Evolutionary conservation across 78 protist genomes (phyloP).

Genomic region (Cavenderia fasciculata): DNA sequence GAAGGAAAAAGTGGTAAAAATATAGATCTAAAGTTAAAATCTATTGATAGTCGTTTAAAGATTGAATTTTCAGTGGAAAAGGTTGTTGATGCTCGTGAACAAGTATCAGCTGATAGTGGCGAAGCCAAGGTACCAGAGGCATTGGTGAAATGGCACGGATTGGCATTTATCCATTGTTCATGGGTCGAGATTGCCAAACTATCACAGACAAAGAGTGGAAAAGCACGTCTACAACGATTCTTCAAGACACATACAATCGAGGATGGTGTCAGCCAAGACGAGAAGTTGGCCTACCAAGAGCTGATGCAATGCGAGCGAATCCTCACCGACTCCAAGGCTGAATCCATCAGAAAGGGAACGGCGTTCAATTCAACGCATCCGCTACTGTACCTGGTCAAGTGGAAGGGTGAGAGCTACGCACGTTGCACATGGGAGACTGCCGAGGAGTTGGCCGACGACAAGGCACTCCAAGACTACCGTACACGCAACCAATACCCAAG

Average conservation of each 20-base stretch:
- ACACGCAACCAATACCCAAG: conserved; percentile 31
- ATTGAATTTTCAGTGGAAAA: conserved; percentile 45
- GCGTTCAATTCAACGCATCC: no score
- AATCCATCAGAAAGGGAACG: not conserved
- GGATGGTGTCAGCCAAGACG: not conserved
- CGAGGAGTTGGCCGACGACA: conserved; percentile 47
- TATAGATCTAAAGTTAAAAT: conserved; percentile 3
- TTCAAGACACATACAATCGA: not conserved
- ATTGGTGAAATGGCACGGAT: conserved; percentile 69
- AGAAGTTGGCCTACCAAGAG: not conserved
- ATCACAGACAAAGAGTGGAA: conserved; percentile 10
- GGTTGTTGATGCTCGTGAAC: conserved; percentile 12
- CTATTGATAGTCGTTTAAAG: conserved; percentile 7
- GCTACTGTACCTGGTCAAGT: conserved; percentile 83
- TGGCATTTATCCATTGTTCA: conserved; percentile 70
- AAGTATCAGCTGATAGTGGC: not conserved
- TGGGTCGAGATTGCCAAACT: conserved; percentile 51
- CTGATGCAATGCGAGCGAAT: conserved; percentile 54
- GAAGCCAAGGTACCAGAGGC: not conserved
- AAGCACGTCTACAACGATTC: conserved; percentile 39
- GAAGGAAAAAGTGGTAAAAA: not conserved
- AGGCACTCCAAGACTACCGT: conserved; percentile 15
- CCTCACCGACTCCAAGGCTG: not conserved
- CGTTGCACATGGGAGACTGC: conserved; percentile 89
- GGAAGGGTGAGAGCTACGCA: conserved; percentile 76